Evolutionary conservation across 371 early-diverging fungal genomes (phyloP), one percentile per base, ranked within the genome.

Genomic region (Rhizopus microsporus): DNA sequence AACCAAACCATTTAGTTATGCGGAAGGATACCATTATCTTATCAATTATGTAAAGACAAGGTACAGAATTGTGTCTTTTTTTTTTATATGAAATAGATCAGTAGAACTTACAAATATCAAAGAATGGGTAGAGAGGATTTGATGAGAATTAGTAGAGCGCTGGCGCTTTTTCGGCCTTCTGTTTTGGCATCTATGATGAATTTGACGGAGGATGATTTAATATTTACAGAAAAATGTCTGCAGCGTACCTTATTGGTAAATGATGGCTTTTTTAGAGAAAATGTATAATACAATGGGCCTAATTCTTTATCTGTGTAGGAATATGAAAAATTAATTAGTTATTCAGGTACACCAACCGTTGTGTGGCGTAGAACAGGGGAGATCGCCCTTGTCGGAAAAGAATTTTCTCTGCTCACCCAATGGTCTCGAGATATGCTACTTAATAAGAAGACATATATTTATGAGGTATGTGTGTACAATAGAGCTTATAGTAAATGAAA

Each of bases 291-390:
- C 12, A 10, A 1, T 48, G 4, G 40, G 45, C 29, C 23, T 9
- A 23, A 12, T 32, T 45, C 33, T 35, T 37, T 44, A 7, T 8
- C n/a, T 3, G 31, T 31, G 15, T 62, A 86, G 87, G 95, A 95
- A 80, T 93, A 86, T 65, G 95, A 93, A 62, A 93, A 93, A 64
- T 79, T 94, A 39, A 89, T 94, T 51, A 85, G 87, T 7, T 91
- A 86, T 59, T 90, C 93, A 17, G 95, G 94, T 35, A 94, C 96
- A 39, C 96, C 95, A 7, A 93, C 93, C 3, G 94, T 91, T 23
- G 90, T 95, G 38, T 95, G 96, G 95, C 84, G 96, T 45, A 83
- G 93, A 8, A 91, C 94, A 2, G 96, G 96, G 44, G 93, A 93
- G 69, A 92, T 95, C 47, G 87, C 88, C 0, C 67, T 93, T 34